Percentiles rank a stretch among this genome's conserved stretches.
These are phyloP conservation scores for Phaffia rhodozyma DNA, from an alignment of 1,284 basidiomycete species.

Conservation along the genomic window DNA sequence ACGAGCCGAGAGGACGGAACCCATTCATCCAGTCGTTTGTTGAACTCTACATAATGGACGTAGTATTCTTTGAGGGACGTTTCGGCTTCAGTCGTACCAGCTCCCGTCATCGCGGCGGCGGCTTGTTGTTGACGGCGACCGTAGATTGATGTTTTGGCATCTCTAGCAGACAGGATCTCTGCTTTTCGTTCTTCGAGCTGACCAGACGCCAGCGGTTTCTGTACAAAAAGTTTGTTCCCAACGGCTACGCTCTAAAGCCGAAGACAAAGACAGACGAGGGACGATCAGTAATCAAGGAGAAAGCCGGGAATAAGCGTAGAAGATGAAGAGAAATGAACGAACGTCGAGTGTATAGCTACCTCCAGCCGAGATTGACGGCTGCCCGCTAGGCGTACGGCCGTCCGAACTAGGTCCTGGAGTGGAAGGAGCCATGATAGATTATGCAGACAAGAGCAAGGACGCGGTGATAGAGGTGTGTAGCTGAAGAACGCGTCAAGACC, in stretches of 20 bases:
- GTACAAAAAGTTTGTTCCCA: conserved; percentile 86
- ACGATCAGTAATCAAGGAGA: conserved; percentile 3
- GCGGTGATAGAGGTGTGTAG: no score
- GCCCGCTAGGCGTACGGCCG: conserved; percentile 35
- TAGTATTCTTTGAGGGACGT: conserved; percentile 61
- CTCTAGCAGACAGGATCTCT: conserved; percentile 83
- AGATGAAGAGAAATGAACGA: conserved; percentile 31
- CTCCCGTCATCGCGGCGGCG: conserved; percentile 37
- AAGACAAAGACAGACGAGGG: neutral
- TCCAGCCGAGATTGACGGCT: conserved; percentile 51
- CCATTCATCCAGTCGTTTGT: conserved; percentile 98
- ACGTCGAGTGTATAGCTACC: conserved; percentile 65
- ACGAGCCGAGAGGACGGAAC: conserved; percentile 80
- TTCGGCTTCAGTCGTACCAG: conserved; percentile 42
- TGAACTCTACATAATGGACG: conserved; percentile 95
- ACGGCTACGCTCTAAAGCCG: conserved; percentile 61
- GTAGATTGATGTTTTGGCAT: conserved; percentile 45
- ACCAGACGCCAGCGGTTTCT: conserved; percentile 59
- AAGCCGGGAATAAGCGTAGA: neutral
- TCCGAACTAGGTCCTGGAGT: neutral
- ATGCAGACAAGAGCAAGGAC: no score
- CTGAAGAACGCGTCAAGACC: no score
- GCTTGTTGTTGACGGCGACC: conserved; percentile 43
- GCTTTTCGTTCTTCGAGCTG: conserved; percentile 75
- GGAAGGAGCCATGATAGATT: conserved; percentile 7